Evolutionary conservation across 768 basidiomycete genomes (phyloP), one percentile per base, ranked within the genome.

Genomic region (Agaricus sinodeliciosus): DNA sequence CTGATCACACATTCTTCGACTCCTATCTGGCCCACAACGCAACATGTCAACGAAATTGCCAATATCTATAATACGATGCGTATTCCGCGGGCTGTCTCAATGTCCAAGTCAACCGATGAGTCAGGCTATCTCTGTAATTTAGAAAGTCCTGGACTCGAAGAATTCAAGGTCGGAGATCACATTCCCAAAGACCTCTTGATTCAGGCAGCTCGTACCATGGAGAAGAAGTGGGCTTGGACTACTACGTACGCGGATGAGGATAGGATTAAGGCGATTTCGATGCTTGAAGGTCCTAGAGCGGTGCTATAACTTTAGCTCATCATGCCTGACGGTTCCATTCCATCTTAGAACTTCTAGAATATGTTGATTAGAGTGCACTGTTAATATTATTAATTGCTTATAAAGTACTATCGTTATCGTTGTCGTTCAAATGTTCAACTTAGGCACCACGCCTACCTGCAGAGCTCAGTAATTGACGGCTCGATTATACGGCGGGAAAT

Each of bases 1-100:
- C 60, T 72, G 35, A 65, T 76, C 25, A 72, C 73, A 4, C 72
- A 80, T 52, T 64, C 61, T 7, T 39, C 55, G 3, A 69, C 28
- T 65, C 44, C 66, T 60, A 35, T 63, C 63, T 0, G 57, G 27
- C 19, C 26, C 28, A 36, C 44, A 25, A 16, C 41, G 36, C 42
- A 47, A 27, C 22, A 43, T 28, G 31, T 48, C 61, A 7, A 57
- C 63, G 13, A 52, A 28, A 27, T 51, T 9, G 25, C 35, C 3
- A 36, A 35, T 16, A 42, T 67, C 9, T 69, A 65, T 49, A 61
- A 65, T 49, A 56, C 50, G 2, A 59, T 68, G 34, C 61, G 65
- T 9, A 55, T 57, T 37, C 66, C 67, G 6, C 51, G 58, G 12
- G 67, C 60, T 8, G 66, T 65, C 31, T 46, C 46, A 15, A 63